A percentile compares a stretch with the other conserved stretches of the same genome.
Conservation (phyloP, 208 protist species). For the Lotmaria passim region DNA sequence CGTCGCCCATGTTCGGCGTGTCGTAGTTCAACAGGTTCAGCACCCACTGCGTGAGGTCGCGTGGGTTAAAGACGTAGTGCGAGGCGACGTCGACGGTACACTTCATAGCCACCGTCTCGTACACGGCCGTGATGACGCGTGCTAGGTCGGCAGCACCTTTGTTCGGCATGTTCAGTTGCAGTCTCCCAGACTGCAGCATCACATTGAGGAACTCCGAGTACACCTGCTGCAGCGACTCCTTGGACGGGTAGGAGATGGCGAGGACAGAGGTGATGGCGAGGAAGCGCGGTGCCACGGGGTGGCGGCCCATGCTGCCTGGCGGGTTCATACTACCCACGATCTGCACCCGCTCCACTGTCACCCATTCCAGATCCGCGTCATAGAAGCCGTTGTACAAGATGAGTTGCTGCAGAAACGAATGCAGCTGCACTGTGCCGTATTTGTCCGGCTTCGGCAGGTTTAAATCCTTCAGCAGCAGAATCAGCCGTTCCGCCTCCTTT, state of each 20-base stretch:
- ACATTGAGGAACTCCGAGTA: constrained; percentile 95
- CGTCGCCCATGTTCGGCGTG: constrained; percentile 85
- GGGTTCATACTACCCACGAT: constrained; percentile 97
- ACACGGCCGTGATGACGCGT: constrained; percentile 94
- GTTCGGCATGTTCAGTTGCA: constrained; percentile 76
- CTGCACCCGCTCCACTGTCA: constrained; percentile 95
- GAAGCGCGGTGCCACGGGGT: constrained; percentile 95
- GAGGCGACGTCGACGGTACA: constrained; percentile 95
- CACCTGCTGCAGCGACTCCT: constrained; percentile 92
- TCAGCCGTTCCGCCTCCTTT: constrained; percentile 94
- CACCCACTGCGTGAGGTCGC: constrained; percentile 96
- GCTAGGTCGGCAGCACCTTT: constrained; percentile 91
- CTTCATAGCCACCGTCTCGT: constrained; percentile 85
- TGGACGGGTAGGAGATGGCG: constrained; percentile 93
- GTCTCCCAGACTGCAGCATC: constrained; percentile 80
- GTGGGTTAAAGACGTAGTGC: constrained; percentile 98
- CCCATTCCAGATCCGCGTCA: constrained; percentile 96
- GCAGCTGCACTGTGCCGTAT: constrained; percentile 97
- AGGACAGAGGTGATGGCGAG: constrained; percentile 95
- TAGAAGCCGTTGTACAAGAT: constrained; percentile 97
- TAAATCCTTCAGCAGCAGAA: constrained; percentile 97
- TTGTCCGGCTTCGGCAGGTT: constrained; percentile 98
- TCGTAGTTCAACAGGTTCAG: constrained; percentile 94
- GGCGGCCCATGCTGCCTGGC: constrained; percentile 93
- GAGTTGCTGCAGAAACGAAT: constrained; percentile 97